Evolutionary conservation across 2,329 filamentous ascomycete genomes (phyloP).

Genomic region (Sporothrix pseudoabietina): DNA sequence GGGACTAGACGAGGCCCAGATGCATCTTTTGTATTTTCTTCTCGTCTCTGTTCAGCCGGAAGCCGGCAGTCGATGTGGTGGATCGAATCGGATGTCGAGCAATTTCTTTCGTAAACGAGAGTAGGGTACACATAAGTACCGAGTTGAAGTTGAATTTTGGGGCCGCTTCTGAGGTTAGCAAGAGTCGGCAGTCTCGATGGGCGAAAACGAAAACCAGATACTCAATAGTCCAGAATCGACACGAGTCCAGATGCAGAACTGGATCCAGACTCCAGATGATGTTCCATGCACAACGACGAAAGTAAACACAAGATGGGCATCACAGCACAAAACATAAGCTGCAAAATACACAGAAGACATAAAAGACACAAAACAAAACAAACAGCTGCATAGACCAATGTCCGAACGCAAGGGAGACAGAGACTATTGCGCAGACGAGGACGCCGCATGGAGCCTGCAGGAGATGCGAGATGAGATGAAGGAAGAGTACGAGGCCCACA

Average conservation of each 20-base stretch:
- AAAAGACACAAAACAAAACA: not conserved
- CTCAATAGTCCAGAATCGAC: not conserved
- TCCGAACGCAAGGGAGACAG: conserved; percentile 21
- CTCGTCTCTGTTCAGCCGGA: not conserved
- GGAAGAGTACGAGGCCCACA: not conserved
- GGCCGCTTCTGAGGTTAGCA: not conserved
- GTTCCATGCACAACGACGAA: not conserved
- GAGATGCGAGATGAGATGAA: not conserved
- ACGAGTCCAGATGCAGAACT: not conserved
- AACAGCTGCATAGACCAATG: conserved; percentile 17
- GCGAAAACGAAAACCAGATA: not conserved
- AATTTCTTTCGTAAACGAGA: not conserved
- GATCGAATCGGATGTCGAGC: not conserved
- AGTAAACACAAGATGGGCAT: conserved; percentile 12
- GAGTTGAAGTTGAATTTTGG: not conserved
- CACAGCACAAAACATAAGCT: not conserved
- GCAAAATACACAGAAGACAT: not conserved
- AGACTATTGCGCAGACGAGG: not conserved
- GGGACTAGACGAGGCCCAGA: not conserved
- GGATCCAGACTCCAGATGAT: not conserved
- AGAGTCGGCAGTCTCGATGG: not conserved
- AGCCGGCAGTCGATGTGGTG: conserved; percentile 5
- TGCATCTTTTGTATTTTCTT: not conserved
- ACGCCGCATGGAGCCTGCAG: conserved; percentile 4
- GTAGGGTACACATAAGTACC: not conserved